These are phyloP conservation scores for Barnettozyma vustinii DNA, from an alignment of 805 yeast genomes.

Conservation along the genomic window DNA sequence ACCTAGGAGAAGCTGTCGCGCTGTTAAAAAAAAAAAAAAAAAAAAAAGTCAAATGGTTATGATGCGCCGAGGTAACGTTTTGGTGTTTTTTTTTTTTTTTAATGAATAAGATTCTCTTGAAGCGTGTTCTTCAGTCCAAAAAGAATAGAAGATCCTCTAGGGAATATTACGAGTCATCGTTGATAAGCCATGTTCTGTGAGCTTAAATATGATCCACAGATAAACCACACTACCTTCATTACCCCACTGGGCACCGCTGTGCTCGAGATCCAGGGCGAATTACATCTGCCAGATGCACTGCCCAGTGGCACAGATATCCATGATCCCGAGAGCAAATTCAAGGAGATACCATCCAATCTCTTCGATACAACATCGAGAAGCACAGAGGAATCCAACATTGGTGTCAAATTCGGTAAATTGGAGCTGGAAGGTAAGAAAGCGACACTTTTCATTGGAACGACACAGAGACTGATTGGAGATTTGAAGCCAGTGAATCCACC, in stretches of 20 bases:
- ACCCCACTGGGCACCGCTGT: constrained; percentile 57
- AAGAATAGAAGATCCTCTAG: background rate
- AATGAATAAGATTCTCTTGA: too few species aligned
- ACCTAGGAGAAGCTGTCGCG: too few species aligned
- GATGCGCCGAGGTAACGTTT: too few species aligned
- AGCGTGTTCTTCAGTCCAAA: background rate
- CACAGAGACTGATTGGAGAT: constrained; percentile 64
- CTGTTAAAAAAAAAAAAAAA: too few species aligned
- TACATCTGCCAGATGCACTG: constrained; percentile 41
- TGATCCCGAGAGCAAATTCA: constrained; percentile 30
- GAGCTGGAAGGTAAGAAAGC: constrained; percentile 44
- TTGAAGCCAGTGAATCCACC: constrained; percentile 59
- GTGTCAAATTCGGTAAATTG: constrained; percentile 46
- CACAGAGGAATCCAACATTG: constrained; percentile 31
- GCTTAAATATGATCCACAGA: background rate
- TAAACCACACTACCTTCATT: constrained; percentile 22
- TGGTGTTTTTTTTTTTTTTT: background rate
- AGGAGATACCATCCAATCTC: constrained; percentile 14
- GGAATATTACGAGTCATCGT: background rate
- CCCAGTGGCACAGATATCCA: constrained; percentile 30
- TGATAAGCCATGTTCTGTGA: background rate
- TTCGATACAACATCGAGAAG: constrained; percentile 3
- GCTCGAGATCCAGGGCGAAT: constrained; percentile 70
- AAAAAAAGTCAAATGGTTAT: too few species aligned
- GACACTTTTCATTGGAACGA: constrained; percentile 57